Percentiles rank a stretch among this genome's conserved stretches.
Evolutionary conservation across 257 asterid species (phyloP).

Genomic region (Solanum habrochaites): DNA sequence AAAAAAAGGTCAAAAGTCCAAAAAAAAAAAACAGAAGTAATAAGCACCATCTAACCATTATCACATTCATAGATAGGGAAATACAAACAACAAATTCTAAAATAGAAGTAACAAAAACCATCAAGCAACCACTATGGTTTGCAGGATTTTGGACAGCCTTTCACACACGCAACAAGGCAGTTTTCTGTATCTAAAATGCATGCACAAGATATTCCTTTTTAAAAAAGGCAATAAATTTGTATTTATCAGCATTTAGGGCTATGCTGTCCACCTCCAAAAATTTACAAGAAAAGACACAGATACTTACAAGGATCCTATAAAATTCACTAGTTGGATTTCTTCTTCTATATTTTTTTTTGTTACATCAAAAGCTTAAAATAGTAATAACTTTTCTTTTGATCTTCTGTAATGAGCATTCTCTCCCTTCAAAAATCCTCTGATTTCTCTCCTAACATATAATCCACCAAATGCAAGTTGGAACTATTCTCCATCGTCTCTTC

Average conservation of each 20-base stretch:
- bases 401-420: neutral
- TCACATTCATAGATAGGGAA: neutral
- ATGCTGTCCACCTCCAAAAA: neutral
- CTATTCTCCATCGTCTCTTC: neutral
- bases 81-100: conserved; percentile 5
- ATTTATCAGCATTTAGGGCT: neutral
- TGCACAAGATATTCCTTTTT: neutral
- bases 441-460: neutral
- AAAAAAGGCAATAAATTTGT: neutral
- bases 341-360: neutral
- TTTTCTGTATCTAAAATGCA: neutral
- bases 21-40: conserved; percentile 4
- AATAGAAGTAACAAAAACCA: neutral
- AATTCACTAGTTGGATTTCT: neutral
- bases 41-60: neutral
- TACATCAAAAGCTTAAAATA: neutral
- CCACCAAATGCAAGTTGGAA: neutral
- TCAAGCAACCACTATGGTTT: neutral
- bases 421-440: neutral
- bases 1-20: conserved; percentile 1
- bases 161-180: neutral
- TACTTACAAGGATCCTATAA: neutral
- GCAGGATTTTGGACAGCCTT: neutral
- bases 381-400: neutral
- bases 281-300: neutral